Evolutionary conservation across 176 grass and related monocot genomes (phyloP).

Genomic region (Chloris gayana): DNA sequence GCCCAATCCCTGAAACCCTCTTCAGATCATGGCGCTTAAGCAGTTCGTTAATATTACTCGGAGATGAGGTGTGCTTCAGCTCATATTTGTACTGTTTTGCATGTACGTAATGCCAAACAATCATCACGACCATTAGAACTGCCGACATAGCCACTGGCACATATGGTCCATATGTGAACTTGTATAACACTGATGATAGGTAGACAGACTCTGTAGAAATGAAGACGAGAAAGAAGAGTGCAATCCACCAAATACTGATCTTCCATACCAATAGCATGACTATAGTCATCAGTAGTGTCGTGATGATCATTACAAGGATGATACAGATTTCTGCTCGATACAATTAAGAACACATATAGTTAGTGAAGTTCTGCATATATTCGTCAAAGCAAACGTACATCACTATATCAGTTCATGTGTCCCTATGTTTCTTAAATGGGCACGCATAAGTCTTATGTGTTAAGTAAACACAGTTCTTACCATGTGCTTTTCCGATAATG

Average conservation of each 20-base stretch:
- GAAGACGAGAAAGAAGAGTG: constrained; percentile 31
- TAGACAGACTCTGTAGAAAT: constrained; percentile 39
- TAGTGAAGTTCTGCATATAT: background rate
- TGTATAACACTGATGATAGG: constrained; percentile 50
- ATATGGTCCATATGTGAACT: constrained; percentile 57
- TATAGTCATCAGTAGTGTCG: constrained; percentile 46
- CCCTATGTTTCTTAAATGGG: background rate
- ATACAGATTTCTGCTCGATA: constrained; percentile 48
- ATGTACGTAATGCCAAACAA: constrained; percentile 51
- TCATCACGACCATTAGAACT: constrained; percentile 44
- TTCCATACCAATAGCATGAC: constrained; percentile 62
- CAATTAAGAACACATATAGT: background rate
- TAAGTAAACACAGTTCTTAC: constrained; percentile 21
- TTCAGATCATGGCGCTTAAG: constrained; percentile 7
- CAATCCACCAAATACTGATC: constrained; percentile 24
- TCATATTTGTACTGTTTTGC: constrained; percentile 47
- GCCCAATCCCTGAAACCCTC: constrained; percentile 39
- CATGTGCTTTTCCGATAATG: constrained; percentile 55
- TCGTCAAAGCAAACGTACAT: background rate
- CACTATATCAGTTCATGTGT: background rate
- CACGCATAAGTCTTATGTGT: background rate
- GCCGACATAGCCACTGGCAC: constrained; percentile 39
- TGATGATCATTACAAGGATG: constrained; percentile 56
- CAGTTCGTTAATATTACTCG: constrained; percentile 6
- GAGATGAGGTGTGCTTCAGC: constrained; percentile 32